phyloP scores from a whole-genome alignment of 2,329 filamentous ascomycete genomes.

The Remersonia thermophila region DNA sequence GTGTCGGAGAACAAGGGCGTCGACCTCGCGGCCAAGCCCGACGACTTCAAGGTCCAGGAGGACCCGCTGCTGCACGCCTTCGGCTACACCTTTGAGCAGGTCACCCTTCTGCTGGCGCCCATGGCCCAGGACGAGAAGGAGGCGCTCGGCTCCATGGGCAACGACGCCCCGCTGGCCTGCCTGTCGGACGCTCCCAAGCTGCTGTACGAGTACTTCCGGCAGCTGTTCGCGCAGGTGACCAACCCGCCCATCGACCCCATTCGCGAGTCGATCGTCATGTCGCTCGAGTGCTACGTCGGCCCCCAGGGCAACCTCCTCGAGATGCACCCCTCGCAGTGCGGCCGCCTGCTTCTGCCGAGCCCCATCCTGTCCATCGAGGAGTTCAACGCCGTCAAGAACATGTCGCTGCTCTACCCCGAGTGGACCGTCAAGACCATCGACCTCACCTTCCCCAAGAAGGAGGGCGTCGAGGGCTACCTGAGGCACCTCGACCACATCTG shows the following conservation, averaged over 20 bases:
- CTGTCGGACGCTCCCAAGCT: slow-evolving; percentile 80
- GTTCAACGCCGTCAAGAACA: slow-evolving; percentile 76
- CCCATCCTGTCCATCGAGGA: slow-evolving; percentile 82
- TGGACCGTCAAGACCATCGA: slow-evolving; percentile 90
- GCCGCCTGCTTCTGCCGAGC: slow-evolving; percentile 72
- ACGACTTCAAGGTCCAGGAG: slow-evolving; percentile 62
- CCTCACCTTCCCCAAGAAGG: slow-evolving; percentile 79
- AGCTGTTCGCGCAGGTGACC: slow-evolving; percentile 95
- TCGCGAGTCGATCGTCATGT: slow-evolving; percentile 96
- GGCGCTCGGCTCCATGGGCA: slow-evolving; percentile 93
- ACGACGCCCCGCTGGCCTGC: slow-evolving; percentile 86
- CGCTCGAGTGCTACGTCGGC: slow-evolving; percentile 87
- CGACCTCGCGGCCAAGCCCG: slow-evolving; percentile 55
- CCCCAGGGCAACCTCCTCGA: slow-evolving; percentile 91
- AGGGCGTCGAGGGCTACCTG: slow-evolving; percentile 74
- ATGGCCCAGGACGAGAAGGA: slow-evolving; percentile 98
- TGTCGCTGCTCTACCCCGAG: slow-evolving; percentile 56
- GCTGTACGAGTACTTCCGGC: slow-evolving; percentile 92
- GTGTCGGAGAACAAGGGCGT: slow-evolving; percentile 42
- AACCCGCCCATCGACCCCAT: slow-evolving; percentile 97
- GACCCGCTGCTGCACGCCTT: slow-evolving; percentile 77
- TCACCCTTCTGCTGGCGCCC: slow-evolving; percentile 78
- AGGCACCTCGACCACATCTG: slow-evolving; percentile 76
- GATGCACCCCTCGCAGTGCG: slow-evolving; percentile 84
- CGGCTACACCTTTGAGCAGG: slow-evolving; percentile 91